Evolutionary conservation across 805 yeast species (phyloP).

Genomic region (Tetrapisispora namnaoensis): DNA sequence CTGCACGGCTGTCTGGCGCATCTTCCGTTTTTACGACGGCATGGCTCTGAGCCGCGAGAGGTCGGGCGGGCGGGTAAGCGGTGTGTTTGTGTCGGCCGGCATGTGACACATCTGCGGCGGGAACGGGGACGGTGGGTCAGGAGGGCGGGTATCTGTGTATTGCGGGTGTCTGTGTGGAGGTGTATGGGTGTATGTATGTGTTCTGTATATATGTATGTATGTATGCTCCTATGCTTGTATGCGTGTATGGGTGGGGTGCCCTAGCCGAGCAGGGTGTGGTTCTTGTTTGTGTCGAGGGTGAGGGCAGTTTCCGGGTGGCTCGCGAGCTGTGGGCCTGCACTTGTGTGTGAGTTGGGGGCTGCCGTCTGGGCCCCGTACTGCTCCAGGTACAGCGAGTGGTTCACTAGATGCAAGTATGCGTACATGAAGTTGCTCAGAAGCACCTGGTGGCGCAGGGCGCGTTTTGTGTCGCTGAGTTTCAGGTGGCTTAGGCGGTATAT

Average conservation of each 20-base stretch:
- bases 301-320: background rate
- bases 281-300: background rate
- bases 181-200: background rate
- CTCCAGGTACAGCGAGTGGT: conserved; percentile 76
- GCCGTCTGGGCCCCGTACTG: conserved; percentile 28
- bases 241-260: too few relatives aligned
- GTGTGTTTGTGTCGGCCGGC: too few relatives aligned
- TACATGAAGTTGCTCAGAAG: conserved; percentile 93
- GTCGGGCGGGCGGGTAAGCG: too few relatives aligned
- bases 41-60: too few relatives aligned
- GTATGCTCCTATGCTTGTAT: background rate
- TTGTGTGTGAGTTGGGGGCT: too few relatives aligned
- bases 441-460: conserved; percentile 89
- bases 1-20: too few relatives aligned
- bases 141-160: too few relatives aligned
- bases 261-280: background rate
- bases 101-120: too few relatives aligned
- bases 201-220: background rate
- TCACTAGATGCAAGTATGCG: conserved; percentile 87
- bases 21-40: too few relatives aligned
- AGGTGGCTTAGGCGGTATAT: conserved; percentile 86
- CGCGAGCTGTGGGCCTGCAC: too few relatives aligned
- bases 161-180: too few relatives aligned
- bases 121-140: too few relatives aligned
- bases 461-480: conserved; percentile 86